Evolutionary conservation across 441 rosid species (phyloP), one percentile per base, ranked within the genome.

Genomic region (Dalechampia spathulata): DNA sequence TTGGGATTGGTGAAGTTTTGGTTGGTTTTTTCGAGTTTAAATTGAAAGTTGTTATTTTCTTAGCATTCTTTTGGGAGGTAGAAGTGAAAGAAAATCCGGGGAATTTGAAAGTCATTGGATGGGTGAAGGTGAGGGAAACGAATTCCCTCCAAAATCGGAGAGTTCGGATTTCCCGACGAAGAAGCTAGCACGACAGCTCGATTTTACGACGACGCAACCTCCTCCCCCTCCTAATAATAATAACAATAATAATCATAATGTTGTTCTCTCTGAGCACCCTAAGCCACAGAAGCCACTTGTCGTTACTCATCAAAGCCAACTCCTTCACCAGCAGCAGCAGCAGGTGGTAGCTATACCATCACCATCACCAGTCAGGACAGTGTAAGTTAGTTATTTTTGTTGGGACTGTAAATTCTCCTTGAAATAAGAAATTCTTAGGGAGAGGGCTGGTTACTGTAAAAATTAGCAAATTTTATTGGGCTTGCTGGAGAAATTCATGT

Each of bases 111-210:
- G n/a, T n/a, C n/a, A n/a, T 64, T 66, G 26, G 62, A 66, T 69
- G 78, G 78, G 61, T 42, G 72, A 69, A 62, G 62, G 69, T 21
- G 78, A 62, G 61, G 74, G 69, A 55, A 69, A 46, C 37, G 65
- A 71, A 38, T 70, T 70, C 85, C 83, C 89, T 77, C 79, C 84
- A 62, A 75, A 78, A 64, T 74, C 79, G 58, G 83, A 71, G 61
- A 42, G 52, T 28, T 62, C 47, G 57, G 81, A 71, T 59, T 69
- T 73, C 34, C 75, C 83, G 41, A 62, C 75, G 11, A 82, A 77
- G 64, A 71, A 71, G 68, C 65, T 79, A 13, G 85, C 85, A 6
- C 75, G 89, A 69, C 95, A 85, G 80, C 84, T 83, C 49, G 97
- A 86, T 83, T 83, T 83, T 78, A 77, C 84, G 0, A 41, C n/a